Percentiles rank a stretch among this genome's conserved stretches.
phyloP scores from a whole-genome alignment of 129 eudicot species.

The carrot (Daucus carota) region DH1_v3.0 NC_030389.2:34177501-34178000 shows the following conservation, averaged over 20 bases:
- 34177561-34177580: not conserved
- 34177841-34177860: not conserved
- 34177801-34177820: not conserved
- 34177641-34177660: not conserved
- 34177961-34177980: constrained; percentile 93
- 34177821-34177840: not conserved
- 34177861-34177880: not conserved
- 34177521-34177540: not conserved
- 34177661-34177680: not conserved
- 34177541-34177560: not conserved
- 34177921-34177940: constrained; percentile 73
- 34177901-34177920: not conserved
- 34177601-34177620: not conserved
- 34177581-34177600: not conserved
- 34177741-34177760: not conserved
- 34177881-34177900: not conserved
- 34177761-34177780: no score
- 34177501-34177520: not conserved
- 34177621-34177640: not conserved
- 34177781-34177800: no score
- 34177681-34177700: not conserved
- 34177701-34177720: not conserved
- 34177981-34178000: constrained; percentile 84
- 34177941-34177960: constrained; percentile 97
- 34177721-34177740: not conserved